These are phyloP conservation scores for Candida frijolesensis DNA, from an alignment of 1,139 yeast genomes.

Conservation along the genomic window DNA sequence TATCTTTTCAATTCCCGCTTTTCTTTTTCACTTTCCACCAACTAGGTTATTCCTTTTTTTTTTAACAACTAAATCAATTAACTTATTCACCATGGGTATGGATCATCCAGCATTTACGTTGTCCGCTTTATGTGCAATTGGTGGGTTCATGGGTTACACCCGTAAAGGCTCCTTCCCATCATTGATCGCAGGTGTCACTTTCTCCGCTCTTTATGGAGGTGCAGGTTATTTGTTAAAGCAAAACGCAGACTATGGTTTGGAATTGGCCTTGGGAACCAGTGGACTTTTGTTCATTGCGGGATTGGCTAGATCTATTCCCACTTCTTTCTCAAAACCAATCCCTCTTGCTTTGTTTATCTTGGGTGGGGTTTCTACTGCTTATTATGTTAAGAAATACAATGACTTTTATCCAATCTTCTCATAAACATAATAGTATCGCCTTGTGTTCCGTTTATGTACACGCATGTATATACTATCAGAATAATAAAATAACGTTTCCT, in stretches of 20 bases:
- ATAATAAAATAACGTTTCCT: neutral
- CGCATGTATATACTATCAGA: neutral
- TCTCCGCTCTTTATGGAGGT: constrained; percentile 69
- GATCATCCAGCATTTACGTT: constrained; percentile 82
- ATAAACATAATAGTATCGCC: neutral
- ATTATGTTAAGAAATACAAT: constrained; percentile 68
- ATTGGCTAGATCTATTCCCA: constrained; percentile 62
- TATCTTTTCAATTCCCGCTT: neutral
- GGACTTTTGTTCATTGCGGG: constrained; percentile 68
- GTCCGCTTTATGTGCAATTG: constrained; percentile 72
- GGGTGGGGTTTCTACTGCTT: constrained; percentile 67
- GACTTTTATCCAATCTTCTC: constrained; percentile 55
- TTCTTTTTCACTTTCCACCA: neutral
- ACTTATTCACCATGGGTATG: constrained; percentile 30
- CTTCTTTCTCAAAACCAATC: constrained; percentile 67
- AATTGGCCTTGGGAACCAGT: constrained; percentile 76
- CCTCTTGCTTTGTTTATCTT: constrained; percentile 67
- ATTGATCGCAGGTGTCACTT: constrained; percentile 71
- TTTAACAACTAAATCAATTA: neutral
- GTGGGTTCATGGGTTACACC: constrained; percentile 72
- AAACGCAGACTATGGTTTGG: constrained; percentile 80
- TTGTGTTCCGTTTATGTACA: neutral
- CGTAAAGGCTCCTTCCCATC: constrained; percentile 82
- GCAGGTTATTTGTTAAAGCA: constrained; percentile 78
- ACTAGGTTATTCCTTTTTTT: neutral